Conservation (phyloP, 2,329 filamentous ascomycete genomes). For the Chrysoporthe puriensis region DNA sequence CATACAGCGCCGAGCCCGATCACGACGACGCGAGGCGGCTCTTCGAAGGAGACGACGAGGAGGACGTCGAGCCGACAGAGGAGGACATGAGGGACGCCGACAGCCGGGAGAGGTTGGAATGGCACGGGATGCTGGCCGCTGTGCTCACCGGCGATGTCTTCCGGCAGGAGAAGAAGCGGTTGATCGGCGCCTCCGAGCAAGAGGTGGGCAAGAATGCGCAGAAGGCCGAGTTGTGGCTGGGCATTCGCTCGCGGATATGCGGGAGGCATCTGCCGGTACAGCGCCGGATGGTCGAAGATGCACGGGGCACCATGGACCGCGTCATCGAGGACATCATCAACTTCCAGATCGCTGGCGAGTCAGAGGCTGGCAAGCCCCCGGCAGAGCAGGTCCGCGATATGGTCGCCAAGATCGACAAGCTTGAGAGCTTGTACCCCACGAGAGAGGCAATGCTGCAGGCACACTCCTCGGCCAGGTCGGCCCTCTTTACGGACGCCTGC, state of each 20-base stretch:
- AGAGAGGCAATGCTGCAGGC: conserved; percentile 72
- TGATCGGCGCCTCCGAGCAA: conserved; percentile 76
- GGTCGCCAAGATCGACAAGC: conserved; percentile 87
- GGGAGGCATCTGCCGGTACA: conserved; percentile 85
- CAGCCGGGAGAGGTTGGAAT: conserved; percentile 89
- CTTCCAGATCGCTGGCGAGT: conserved; percentile 93
- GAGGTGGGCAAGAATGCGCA: conserved; percentile 66
- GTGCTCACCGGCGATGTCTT: conserved; percentile 97
- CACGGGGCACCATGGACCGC: conserved; percentile 71
- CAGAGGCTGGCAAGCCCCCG: conserved; percentile 85
- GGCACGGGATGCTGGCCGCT: conserved; percentile 97
- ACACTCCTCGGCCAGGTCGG: conserved; percentile 76
- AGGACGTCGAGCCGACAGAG: conserved; percentile 83
- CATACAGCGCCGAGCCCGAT: conserved; percentile 54
- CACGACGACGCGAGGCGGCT: conserved; percentile 90
- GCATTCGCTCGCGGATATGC: conserved; percentile 80
- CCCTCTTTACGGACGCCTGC: conserved; percentile 78
- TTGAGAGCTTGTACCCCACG: conserved; percentile 83
- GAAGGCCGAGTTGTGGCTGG: conserved; percentile 84
- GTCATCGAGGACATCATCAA: conserved; percentile 85
- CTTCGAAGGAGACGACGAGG: conserved; percentile 76
- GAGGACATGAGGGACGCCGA: conserved; percentile 88
- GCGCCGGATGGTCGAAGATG: conserved; percentile 84
- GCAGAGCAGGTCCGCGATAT: conserved; percentile 88
- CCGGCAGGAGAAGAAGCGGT: conserved; percentile 93